phyloP scores from a whole-genome alignment of 257 asterid genomes.

The Verbascum thapsus region DNA sequence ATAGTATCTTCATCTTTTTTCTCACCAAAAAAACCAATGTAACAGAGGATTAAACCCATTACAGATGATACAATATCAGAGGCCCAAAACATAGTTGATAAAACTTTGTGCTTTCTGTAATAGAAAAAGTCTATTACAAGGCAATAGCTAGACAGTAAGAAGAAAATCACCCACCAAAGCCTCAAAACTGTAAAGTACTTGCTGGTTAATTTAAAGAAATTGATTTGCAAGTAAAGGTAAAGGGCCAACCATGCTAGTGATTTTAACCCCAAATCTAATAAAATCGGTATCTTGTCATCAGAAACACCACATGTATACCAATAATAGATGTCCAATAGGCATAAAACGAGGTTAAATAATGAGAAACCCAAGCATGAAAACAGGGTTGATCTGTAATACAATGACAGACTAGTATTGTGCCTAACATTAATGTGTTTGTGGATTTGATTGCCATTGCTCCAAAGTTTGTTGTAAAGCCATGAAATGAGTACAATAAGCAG shows the following conservation, averaged over 20 bases:
- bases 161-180: conserved; percentile 72
- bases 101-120: conserved; percentile 38
- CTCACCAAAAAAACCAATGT: conserved; percentile 46
- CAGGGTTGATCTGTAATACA: conserved; percentile 41
- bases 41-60: conserved; percentile 55
- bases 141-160: conserved; percentile 61
- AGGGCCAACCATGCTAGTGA: conserved; percentile 60
- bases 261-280: conserved; percentile 55
- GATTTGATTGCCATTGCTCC: conserved; percentile 23
- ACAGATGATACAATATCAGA: conserved; percentile 57
- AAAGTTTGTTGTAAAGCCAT: conserved; percentile 44
- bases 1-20: conserved; percentile 31
- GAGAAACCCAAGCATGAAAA: conserved; percentile 51
- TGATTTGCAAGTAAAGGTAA: conserved; percentile 50
- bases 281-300: conserved; percentile 62
- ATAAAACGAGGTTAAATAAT: conserved; percentile 46
- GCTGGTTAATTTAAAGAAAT: conserved; percentile 38
- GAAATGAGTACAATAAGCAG: conserved; percentile 30
- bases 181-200: conserved; percentile 67
- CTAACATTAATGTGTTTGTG: conserved; percentile 30
- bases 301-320: conserved; percentile 72
- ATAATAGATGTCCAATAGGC: conserved; percentile 51
- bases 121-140: conserved; percentile 57
- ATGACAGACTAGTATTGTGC: conserved; percentile 18
- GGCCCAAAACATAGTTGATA: conserved; percentile 51